A percentile compares a stretch with the other conserved stretches of the same genome.
Evolutionary conservation across 257 asterid genomes (phyloP).

Genomic region (Linaria vulgaris): DNA sequence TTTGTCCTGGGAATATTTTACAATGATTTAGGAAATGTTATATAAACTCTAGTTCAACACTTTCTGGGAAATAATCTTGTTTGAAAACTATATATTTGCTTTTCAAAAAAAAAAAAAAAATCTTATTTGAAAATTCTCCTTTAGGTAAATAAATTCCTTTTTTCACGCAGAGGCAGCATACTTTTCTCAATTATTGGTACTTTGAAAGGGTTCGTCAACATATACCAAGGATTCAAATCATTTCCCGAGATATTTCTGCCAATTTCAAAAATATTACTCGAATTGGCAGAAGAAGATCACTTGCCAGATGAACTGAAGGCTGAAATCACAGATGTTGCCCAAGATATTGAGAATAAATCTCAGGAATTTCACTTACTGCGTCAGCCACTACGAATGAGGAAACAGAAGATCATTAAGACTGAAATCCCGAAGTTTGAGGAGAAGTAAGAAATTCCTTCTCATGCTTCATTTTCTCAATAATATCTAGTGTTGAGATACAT

Average conservation of each 20-base stretch:
- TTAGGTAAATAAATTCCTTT: constrained; percentile 13
- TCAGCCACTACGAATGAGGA: constrained; percentile 67
- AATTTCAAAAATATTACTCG: too few species aligned
- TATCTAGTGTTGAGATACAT: constrained; percentile 2
- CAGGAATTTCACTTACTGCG: constrained; percentile 62
- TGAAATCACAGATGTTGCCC: constrained; percentile 45
- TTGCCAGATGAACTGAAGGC: constrained; percentile 55
- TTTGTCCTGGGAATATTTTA: background rate
- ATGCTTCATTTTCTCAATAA: background rate
- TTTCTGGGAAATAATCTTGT: background rate
- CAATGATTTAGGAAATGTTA: background rate
- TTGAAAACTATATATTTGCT: too few species aligned
- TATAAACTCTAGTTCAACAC: background rate
- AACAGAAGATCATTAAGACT: constrained; percentile 66
- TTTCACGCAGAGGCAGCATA: constrained; percentile 62
- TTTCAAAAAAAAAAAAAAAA: too few species aligned
- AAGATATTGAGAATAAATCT: constrained; percentile 47
- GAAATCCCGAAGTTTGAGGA: constrained; percentile 84
- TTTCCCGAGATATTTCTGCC: constrained; percentile 89
- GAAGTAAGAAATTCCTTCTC: constrained; percentile 42
- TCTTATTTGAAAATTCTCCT: too few species aligned
- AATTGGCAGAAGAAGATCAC: constrained; percentile 54
- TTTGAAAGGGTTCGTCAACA: constrained; percentile 61
- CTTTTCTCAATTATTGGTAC: constrained; percentile 58
- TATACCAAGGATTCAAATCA: constrained; percentile 54